These are phyloP conservation scores for Fusarium chlamydosporum DNA, from an alignment of 2,329 filamentous ascomycete species.

Conservation along the genomic window DNA sequence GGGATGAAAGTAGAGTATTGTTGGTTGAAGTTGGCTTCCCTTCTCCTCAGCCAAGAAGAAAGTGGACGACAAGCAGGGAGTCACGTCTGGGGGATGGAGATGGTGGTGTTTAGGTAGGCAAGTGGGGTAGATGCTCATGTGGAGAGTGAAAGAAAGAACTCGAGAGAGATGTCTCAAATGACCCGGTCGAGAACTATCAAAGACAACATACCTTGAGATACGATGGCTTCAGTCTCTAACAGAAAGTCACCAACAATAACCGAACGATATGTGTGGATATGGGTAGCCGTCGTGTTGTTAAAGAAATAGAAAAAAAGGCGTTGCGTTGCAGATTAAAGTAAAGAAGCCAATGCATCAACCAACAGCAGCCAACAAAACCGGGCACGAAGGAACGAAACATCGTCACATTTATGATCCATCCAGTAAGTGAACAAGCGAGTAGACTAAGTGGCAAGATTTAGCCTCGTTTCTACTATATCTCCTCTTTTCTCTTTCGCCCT, in stretches of 20 bases:
- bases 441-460: constrained; percentile 42
- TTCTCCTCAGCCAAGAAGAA: constrained; percentile 19
- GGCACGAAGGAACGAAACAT: constrained; percentile 29
- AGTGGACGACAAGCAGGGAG: constrained; percentile 33
- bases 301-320: background rate
- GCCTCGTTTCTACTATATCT: constrained; percentile 38
- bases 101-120: constrained; percentile 42
- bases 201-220: background rate
- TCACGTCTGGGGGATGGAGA: constrained; percentile 30
- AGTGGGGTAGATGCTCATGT: constrained; percentile 41
- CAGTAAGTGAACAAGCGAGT: background rate
- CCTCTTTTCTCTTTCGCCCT: constrained; percentile 24
- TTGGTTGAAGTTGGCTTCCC: constrained; percentile 7
- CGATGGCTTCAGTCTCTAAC: background rate
- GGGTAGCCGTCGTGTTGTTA: background rate
- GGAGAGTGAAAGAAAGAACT: constrained; percentile 34
- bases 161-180: constrained; percentile 42
- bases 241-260: background rate
- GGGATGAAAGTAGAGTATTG: background rate
- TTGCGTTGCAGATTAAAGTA: background rate
- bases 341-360: constrained; percentile 11
- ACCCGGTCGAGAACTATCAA: constrained; percentile 16
- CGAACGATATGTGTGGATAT: background rate
- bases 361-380: constrained; percentile 30
- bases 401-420: constrained; percentile 24